phyloP scores from a whole-genome alignment of 805 yeast genomes.

The Metschnikowia koreensis region DNA sequence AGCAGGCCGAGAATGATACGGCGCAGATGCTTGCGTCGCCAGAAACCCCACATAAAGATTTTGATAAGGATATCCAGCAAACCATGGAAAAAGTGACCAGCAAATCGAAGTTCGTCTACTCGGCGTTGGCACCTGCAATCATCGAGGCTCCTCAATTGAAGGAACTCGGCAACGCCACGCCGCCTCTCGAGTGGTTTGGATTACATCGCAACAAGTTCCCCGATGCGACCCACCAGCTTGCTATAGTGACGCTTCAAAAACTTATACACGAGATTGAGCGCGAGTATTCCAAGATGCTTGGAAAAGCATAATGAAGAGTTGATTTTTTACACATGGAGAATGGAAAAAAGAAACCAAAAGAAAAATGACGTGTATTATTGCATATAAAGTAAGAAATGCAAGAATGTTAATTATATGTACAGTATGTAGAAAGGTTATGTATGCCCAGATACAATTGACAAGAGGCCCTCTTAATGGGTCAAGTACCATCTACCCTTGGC shows the following conservation, averaged over 20 bases:
- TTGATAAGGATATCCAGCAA: conserved; percentile 38
- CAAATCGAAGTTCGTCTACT: conserved; percentile 49
- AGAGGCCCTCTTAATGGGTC: conserved; percentile 53
- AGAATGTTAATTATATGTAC: conserved; percentile 4
- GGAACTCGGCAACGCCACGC: conserved; percentile 95
- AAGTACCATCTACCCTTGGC: conserved; percentile 94
- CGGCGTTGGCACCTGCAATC: conserved; percentile 69
- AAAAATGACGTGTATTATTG: conserved; percentile 7
- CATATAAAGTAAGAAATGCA: background rate
- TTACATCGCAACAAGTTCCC: conserved; percentile 85
- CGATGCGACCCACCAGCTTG: conserved; percentile 76
- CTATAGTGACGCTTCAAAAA: conserved; percentile 70
- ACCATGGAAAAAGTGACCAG: conserved; percentile 38
- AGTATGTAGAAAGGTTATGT: background rate
- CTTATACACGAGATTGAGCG: conserved; percentile 66
- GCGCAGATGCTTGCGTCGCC: conserved; percentile 3
- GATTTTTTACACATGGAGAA: too few relatives aligned
- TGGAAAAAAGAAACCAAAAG: too few relatives aligned
- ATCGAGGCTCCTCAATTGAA: conserved; percentile 87
- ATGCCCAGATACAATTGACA: background rate
- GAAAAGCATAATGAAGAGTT: conserved; percentile 29
- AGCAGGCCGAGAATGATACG: conserved; percentile 2
- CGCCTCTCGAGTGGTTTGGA: conserved; percentile 98
- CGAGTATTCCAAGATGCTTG: conserved; percentile 50
- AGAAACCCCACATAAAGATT: conserved; percentile 15